Evolutionary conservation across 306 rosid genomes (phyloP), one percentile per base, ranked within the genome.

Genomic region (Quercus agrifolia): DNA sequence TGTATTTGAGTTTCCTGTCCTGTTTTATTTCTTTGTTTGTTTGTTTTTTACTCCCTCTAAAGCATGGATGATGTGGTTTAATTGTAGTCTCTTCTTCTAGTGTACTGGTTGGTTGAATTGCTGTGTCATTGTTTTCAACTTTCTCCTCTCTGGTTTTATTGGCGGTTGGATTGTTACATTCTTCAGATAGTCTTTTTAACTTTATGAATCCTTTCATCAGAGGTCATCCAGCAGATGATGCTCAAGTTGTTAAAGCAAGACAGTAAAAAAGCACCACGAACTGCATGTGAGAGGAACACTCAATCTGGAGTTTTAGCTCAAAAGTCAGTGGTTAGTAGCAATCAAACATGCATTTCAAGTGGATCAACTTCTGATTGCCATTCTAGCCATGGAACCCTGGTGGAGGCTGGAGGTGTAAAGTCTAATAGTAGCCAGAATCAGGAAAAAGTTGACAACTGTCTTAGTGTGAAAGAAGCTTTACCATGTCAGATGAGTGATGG

Each of bases 211-310:
- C 30, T 77, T 70, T 76, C 88, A 83, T 76, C 88, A 85, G 91
- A 83, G 83, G 88, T 79, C 78, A 79, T 83, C 70, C 83, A 74
- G 57, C 74, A 81, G 70, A 88, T 88, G 88, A 86, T 86, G 84
- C 78, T 67, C 58, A 74, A 30, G 71, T 66, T 87, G 80, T 75
- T 88, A 78, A 82, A 76, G 82, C 83, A 79, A 44, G 82, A 81
- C 35, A 23, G 41, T 19, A 81, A 79, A 69, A 75, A 76, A 78
- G 73, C 59, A 63, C 69, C 41, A 25, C 76, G 81, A 14, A 77
- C 83, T 20, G 20, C 77, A 23, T 61, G 82, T 70, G 73, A 58
- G 59, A 85, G 63, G 69, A 51, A 19, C 12, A 54, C 74, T 70
- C 78, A 51, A 63, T 80, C 83, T 41, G 78, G 74, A 85, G 71